These are phyloP conservation scores for Metroxylon sagu DNA, from an alignment of 176 grass and related monocot genomes.

Conservation along the genomic window DNA sequence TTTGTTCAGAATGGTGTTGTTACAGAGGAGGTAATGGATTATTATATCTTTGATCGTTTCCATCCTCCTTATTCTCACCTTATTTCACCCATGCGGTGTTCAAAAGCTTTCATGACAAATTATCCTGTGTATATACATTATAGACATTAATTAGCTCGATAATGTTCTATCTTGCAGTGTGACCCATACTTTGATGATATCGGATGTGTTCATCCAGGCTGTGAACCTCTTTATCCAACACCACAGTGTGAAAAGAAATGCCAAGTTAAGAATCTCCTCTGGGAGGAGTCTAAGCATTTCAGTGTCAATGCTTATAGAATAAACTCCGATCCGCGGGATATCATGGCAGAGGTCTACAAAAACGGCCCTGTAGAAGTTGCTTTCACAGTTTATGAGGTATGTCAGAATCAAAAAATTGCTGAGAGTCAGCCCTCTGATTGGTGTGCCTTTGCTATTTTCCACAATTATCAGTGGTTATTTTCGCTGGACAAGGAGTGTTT, in stretches of 20 bases:
- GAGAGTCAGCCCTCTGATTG: too few species aligned
- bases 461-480: too few species aligned
- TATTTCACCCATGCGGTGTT: neutral
- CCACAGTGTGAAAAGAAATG: conserved; percentile 79
- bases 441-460: too few species aligned
- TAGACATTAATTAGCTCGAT: neutral
- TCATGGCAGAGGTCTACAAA: conserved; percentile 78
- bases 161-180: conserved; percentile 41
- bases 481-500: too few species aligned
- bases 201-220: conserved; percentile 74
- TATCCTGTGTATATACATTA: neutral
- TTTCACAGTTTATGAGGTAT: conserved; percentile 91
- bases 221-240: conserved; percentile 70
- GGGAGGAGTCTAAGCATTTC: conserved; percentile 72
- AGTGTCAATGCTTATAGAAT: conserved; percentile 61
- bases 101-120: too few species aligned
- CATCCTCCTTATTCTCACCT: neutral
- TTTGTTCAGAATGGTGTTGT: conserved; percentile 82
- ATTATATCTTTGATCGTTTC: neutral
- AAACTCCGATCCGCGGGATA: conserved; percentile 53
- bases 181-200: conserved; percentile 90
- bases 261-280: conserved; percentile 66
- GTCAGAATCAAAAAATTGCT: too few species aligned
- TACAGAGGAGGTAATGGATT: conserved; percentile 61
- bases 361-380: conserved; percentile 85